These are phyloP conservation scores for Salicornia ramosissima DNA, from an alignment of 148 eudicot genomes.

Conservation along the genomic window DNA sequence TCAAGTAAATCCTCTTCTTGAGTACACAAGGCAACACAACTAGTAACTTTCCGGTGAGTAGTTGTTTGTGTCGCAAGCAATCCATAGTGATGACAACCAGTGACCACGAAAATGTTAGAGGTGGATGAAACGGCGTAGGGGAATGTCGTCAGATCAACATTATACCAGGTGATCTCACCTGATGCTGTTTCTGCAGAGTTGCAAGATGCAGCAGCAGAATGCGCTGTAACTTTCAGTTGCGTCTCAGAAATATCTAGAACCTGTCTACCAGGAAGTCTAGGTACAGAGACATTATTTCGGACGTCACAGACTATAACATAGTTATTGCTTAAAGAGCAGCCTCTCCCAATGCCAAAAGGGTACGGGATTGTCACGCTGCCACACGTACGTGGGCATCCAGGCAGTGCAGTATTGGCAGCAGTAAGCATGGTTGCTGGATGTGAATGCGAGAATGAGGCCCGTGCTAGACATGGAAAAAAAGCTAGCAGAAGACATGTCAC, in stretches of 20 bases:
- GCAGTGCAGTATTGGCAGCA: constrained; percentile 15
- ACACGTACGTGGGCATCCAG: constrained; percentile 23
- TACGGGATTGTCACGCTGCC: constrained; percentile 10
- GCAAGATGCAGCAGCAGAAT: too few relatives aligned
- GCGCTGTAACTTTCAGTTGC: too few relatives aligned
- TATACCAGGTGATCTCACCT: too few relatives aligned
- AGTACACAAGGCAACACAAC: neutral
- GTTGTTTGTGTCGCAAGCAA: neutral
- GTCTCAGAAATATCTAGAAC: neutral
- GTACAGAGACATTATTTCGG: too few relatives aligned
- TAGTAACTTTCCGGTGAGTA: neutral
- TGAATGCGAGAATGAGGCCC: neutral
- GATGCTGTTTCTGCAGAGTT: too few relatives aligned
- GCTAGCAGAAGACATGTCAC: constrained; percentile 4
- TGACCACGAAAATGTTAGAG: constrained; percentile 11
- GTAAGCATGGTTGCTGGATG: constrained; percentile 19
- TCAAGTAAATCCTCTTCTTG: neutral
- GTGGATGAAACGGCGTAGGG: neutral
- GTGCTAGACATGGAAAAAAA: neutral
- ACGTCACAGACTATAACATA: neutral
- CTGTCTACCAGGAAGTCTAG: neutral
- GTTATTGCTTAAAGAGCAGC: neutral
- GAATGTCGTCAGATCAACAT: too few relatives aligned
- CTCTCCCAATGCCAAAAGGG: neutral
- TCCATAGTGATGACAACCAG: constrained; percentile 14